Conservation (phyloP, 2,329 filamentous ascomycete genomes). For the Fusarium praegraminearum region DNA sequence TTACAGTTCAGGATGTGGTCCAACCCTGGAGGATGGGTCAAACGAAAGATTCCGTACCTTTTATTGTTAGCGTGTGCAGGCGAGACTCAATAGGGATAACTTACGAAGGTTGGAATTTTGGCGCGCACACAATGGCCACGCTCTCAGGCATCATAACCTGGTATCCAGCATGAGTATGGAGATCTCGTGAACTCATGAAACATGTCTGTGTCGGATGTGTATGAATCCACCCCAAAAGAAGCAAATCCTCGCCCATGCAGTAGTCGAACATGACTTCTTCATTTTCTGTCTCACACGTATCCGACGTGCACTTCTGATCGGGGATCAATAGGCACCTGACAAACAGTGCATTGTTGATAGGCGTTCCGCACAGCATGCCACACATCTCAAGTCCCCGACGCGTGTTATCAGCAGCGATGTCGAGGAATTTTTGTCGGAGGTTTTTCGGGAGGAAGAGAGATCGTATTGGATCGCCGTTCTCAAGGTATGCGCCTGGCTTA, state of each 20-base stretch:
- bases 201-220: constrained; percentile 97
- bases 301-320: constrained; percentile 87
- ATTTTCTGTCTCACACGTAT: constrained; percentile 95
- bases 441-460: constrained; percentile 86
- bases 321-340: constrained; percentile 90
- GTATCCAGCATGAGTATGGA: constrained; percentile 94
- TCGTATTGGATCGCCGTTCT: constrained; percentile 87
- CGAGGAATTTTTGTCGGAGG: constrained; percentile 80
- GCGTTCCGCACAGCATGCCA: constrained; percentile 90
- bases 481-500: constrained; percentile 84
- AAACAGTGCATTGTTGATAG: constrained; percentile 94
- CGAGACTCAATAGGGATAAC: too few species aligned
- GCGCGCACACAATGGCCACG: constrained; percentile 96
- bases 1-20: constrained; percentile 85
- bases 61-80: too few species aligned
- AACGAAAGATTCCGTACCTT: constrained; percentile 90
- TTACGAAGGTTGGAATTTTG: constrained; percentile 80
- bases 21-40: constrained; percentile 93
- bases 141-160: constrained; percentile 97
- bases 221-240: constrained; percentile 96
- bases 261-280: constrained; percentile 89
- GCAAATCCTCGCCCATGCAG: constrained; percentile 83
- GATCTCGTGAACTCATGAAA: constrained; percentile 94
- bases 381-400: constrained; percentile 89
- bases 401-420: constrained; percentile 82